Conservation (phyloP, 2,329 filamentous ascomycete species). For the Emergomyces africanus region DNA sequence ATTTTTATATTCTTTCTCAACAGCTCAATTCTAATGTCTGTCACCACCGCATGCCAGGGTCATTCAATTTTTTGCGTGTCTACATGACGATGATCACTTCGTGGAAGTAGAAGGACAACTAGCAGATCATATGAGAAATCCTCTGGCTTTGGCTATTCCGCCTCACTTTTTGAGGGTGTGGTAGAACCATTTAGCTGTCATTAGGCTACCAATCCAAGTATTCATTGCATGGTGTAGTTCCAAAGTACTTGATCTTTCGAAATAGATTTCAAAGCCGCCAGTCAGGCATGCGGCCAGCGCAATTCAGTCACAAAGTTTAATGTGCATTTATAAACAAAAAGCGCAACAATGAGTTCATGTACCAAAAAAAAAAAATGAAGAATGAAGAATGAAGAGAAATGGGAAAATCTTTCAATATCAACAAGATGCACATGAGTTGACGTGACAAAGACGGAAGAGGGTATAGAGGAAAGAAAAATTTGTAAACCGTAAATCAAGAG, state of each 20-base stretch:
- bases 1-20: background rate
- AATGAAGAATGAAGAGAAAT: background rate
- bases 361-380: no score
- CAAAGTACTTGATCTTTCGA: background rate
- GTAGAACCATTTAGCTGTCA: background rate
- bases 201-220: background rate
- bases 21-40: background rate
- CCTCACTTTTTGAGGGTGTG: background rate
- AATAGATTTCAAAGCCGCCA: background rate
- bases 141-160: background rate
- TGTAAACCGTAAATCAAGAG: background rate
- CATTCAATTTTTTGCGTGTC: background rate
- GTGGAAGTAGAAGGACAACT: background rate
- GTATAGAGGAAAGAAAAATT: background rate
- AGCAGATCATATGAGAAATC: background rate
- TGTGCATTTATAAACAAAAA: background rate
- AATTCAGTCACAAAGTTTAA: background rate
- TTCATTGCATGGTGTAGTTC: background rate
- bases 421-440: background rate
- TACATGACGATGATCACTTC: background rate
- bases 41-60: background rate
- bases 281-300: background rate
- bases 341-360: background rate
- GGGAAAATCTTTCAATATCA: background rate
- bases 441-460: no score